Percentiles rank a stretch among this genome's conserved stretches.
Conservation (phyloP, 768 basidiomycete genomes). For the Calvatia gigantea region DNA sequence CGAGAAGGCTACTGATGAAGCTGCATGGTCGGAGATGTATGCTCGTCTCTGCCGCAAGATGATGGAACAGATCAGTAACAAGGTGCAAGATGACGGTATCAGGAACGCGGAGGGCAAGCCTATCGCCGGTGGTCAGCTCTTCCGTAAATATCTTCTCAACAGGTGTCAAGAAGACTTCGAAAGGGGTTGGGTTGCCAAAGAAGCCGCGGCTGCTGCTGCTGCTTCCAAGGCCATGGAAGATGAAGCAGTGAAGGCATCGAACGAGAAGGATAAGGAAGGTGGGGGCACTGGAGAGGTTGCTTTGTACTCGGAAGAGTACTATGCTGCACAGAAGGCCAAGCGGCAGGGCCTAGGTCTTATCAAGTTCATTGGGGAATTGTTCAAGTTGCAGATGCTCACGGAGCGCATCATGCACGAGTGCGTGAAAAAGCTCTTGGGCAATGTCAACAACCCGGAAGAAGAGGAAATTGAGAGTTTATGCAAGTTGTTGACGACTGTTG, state of each 20-base stretch:
- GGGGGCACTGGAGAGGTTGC: constrained; percentile 65
- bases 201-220: constrained; percentile 83
- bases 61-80: constrained; percentile 88
- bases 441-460: constrained; percentile 94
- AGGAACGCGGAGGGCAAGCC: constrained; percentile 78
- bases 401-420: constrained; percentile 99
- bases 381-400: constrained; percentile 98
- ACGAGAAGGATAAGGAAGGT: constrained; percentile 45
- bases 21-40: constrained; percentile 96
- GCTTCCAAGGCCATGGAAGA: constrained; percentile 84
- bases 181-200: constrained; percentile 89
- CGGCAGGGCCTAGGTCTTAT: constrained; percentile 95
- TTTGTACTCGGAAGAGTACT: constrained; percentile 94
- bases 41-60: constrained; percentile 92
- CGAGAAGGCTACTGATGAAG: constrained; percentile 97
- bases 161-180: constrained; percentile 98
- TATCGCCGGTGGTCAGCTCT: constrained; percentile 90
- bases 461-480: constrained; percentile 97
- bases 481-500: constrained; percentile 89
- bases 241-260: constrained; percentile 68
- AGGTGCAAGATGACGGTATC: constrained; percentile 88
- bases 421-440: constrained; percentile 90
- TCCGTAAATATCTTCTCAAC: constrained; percentile 95
- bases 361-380: constrained; percentile 97
- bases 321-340: constrained; percentile 94